Conservation (phyloP, 78 protist genomes). For the Speleostelium caveatum region DNA sequence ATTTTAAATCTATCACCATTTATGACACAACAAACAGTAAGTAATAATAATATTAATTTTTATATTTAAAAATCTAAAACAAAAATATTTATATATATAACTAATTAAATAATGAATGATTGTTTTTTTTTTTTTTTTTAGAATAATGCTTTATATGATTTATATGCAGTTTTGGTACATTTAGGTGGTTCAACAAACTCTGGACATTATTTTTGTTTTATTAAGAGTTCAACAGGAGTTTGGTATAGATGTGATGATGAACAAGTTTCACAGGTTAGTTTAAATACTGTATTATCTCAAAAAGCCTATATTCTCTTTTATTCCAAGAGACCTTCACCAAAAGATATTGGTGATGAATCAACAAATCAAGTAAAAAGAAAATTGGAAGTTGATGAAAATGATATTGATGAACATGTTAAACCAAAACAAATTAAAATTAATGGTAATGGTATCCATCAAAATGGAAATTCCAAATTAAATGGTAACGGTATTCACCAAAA, state of each 20-base stretch:
- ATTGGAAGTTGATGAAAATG: too few relatives aligned
- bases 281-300: constrained; percentile 45
- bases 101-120: too few relatives aligned
- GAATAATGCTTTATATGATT: constrained; percentile 69
- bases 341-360: not conserved
- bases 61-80: not conserved
- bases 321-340: constrained; percentile 21
- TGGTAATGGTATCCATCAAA: too few relatives aligned
- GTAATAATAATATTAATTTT: not conserved
- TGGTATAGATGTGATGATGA: constrained; percentile 78
- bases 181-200: constrained; percentile 78
- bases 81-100: not conserved
- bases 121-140: not conserved
- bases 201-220: constrained; percentile 94
- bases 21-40: constrained; percentile 19
- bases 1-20: constrained; percentile 46
- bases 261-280: constrained; percentile 45
- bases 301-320: constrained; percentile 84
- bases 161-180: constrained; percentile 94
- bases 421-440: too few relatives aligned
- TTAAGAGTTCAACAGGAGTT: constrained; percentile 42
- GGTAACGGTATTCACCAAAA: too few relatives aligned
- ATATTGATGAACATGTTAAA: too few relatives aligned
- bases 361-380: not conserved
- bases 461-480: too few relatives aligned